These are phyloP conservation scores for Aspergillus sojae DNA, from an alignment of 2,329 filamentous ascomycete genomes.

Conservation along the genomic window DNA sequence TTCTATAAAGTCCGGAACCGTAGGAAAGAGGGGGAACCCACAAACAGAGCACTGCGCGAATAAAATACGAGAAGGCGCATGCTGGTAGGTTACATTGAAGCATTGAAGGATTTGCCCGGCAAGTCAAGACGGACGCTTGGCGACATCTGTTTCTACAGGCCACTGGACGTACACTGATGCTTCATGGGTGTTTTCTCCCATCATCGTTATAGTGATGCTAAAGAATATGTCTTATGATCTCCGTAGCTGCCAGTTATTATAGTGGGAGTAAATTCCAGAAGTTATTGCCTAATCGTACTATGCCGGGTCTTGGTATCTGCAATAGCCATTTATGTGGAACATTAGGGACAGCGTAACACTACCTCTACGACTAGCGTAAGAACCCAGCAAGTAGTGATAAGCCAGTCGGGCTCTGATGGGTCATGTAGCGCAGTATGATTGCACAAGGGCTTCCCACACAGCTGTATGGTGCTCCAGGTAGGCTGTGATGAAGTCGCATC, in stretches of 20 bases:
- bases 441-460: neutral
- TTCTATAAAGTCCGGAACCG: neutral
- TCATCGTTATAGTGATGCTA: no score
- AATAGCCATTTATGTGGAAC: neutral
- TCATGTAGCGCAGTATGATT: neutral
- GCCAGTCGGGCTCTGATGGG: neutral
- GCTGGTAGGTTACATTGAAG: neutral
- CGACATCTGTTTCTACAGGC: neutral
- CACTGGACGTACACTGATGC: neutral
- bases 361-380: neutral
- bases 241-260: no score
- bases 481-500: neutral
- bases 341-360: neutral
- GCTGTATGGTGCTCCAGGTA: neutral
- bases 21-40: neutral
- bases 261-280: neutral
- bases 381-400: neutral
- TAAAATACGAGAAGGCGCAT: neutral
- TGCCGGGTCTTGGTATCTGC: neutral
- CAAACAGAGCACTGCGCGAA: neutral
- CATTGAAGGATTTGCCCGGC: neutral
- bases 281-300: neutral
- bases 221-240: no score
- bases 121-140: neutral
- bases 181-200: no score